Evolutionary conservation across 441 rosid species (phyloP), one percentile per base, ranked within the genome.

Genomic region (Brassica balearica): DNA sequence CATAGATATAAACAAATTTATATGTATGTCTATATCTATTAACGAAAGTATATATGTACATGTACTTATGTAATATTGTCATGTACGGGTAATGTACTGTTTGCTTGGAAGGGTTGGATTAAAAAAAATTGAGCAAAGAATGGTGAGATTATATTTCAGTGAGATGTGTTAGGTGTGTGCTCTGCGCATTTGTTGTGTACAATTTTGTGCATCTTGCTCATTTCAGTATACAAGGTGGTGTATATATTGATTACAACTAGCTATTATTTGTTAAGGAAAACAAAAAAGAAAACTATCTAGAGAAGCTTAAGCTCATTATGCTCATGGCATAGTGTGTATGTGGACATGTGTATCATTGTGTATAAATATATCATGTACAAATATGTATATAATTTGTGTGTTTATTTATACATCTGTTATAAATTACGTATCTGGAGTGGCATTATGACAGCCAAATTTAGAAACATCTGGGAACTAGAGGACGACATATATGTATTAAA

Each of bases 131-230:
- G 23, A 58, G 27, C 62, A 58, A 17, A 58, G 6, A 56, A 4
- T 41, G 11, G 41, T 65, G 23, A 64, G 55, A 8, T 20, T 56
- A 46, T 5, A 36, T 15, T 59, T 41, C 59, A 58, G 0, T 58
- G 67, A 38, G 65, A 67, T 41, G 61, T 41, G 59, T 67, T 53
- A 56, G 59, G 48, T 20, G 60, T 11, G 36, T 36, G 71, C 36
- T 74, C 15, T 65, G 55, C 58, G 25, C 53, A 73, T 11, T 55
- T 48, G 53, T 34, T 14, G 48, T 65, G 34, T 29, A 20, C 34
- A 64, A 3, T 11, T 48, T 15, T 63, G 10, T 73, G 63, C n/a
- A 64, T 27, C 32, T 27, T 48, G 34, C 25, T 69, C 62, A 27
- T 70, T 56, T 19, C 59, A 46, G 17, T 67, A 29, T 27, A 41